phyloP scores from a whole-genome alignment of 345 rosid genomes.

The Brassica rapa region DNA sequence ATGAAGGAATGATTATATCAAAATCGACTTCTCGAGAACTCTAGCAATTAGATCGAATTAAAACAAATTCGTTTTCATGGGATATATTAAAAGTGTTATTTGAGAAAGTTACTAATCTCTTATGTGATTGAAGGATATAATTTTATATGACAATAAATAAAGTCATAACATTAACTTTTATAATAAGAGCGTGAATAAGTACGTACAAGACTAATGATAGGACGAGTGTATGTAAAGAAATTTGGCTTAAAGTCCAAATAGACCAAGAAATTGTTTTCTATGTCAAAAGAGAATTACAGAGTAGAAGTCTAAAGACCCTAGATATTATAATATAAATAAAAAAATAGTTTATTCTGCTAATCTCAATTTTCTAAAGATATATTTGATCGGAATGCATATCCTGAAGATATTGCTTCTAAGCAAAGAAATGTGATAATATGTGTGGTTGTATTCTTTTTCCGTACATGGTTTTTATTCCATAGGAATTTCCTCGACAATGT shows the following conservation, averaged over 20 bases:
- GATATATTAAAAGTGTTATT: neutral
- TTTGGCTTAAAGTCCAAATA: neutral
- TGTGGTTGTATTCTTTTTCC: neutral
- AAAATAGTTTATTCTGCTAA: too few relatives aligned
- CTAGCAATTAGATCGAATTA: neutral
- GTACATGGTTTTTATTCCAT: neutral
- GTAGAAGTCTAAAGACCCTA: neutral
- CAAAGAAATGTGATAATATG: neutral
- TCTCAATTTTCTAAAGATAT: neutral
- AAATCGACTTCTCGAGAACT: neutral
- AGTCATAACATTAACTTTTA: neutral
- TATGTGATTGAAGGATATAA: neutral
- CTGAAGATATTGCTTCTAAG: neutral
- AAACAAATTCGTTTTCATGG: neutral
- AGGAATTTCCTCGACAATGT: neutral
- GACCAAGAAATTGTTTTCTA: too few relatives aligned
- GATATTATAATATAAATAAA: too few relatives aligned
- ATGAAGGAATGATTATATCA: neutral
- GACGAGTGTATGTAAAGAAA: neutral
- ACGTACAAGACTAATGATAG: neutral
- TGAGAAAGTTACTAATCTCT: neutral
- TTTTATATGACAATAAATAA: neutral
- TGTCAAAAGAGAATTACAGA: too few relatives aligned
- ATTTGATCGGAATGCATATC: neutral
- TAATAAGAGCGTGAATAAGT: neutral